Evolutionary conservation across 139 green algal genomes (phyloP), one percentile per base, ranked within the genome.

Genomic region (Gonium pectorale): DNA sequence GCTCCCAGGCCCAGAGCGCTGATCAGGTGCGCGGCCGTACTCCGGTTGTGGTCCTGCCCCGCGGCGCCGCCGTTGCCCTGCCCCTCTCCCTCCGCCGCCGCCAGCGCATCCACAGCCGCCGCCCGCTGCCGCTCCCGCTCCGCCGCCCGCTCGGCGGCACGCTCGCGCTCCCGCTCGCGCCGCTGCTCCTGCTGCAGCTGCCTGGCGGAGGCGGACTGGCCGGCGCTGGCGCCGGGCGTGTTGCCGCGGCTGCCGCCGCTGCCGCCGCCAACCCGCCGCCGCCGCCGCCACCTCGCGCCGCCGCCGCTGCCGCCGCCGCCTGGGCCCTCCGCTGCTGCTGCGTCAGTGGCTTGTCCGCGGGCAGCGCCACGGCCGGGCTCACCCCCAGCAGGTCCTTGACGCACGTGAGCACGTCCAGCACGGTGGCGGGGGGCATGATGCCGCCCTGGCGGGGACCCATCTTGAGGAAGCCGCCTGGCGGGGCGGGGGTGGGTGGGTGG

Each of bases 351-450:
- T 82, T 82, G 43, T 82, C 75, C 0, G 75, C 59, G 0, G 75
- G 75, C 75, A 82, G 75, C 15, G 75, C 27, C 13, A 82, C 46
- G 15, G 75, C n/a, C 27, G 59, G 27, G 31, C 27, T 46, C 13
- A 82, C 75, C n/a, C 75, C 75, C n/a, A 82, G 60, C n/a, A 82
- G 59, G 59, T 82, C 75, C 59, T 82, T 82, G n/a, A 82, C 40
- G 60, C 59, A 72, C 41, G 43, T 82, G 29, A 82, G 75, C 1
- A 82, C 75, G 59, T 82, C 75, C 40, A 82, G 59, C 26, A 82
- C 75, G 59, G 75, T 82, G 40, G 73, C 73, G 37, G 75, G 75
- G 0, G 75, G 75, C 75, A 71, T 71, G 59, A 82, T 41, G 40
- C 75, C 75, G n/a, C 75, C 75, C 43, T 82, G 75, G 27, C 75